phyloP scores from a whole-genome alignment of 1,284 basidiomycete genomes.

The Caloboletus firmus region DNA sequence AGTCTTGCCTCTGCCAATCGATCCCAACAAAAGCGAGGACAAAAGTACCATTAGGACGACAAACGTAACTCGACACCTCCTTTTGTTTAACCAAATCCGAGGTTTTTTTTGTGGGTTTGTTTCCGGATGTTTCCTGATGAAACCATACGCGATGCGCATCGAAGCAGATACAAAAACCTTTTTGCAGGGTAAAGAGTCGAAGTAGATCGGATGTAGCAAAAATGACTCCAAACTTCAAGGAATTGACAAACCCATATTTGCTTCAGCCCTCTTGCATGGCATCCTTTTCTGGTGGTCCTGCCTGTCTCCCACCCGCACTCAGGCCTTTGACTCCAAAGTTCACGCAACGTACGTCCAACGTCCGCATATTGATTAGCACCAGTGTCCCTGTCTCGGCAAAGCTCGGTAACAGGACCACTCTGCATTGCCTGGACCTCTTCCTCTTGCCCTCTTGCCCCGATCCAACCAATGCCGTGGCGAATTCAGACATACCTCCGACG shows the following conservation, averaged over 20 bases:
- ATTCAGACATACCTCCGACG: constrained; percentile 88
- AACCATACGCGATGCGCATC: background rate
- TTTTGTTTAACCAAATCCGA: background rate
- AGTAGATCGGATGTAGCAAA: background rate
- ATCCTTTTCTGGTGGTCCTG: constrained; percentile 2
- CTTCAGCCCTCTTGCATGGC: constrained; percentile 31
- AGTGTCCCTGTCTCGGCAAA: constrained; percentile 73
- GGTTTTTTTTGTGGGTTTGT: background rate
- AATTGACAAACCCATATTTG: background rate
- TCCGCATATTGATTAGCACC: constrained; percentile 56
- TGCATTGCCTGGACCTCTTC: constrained; percentile 48
- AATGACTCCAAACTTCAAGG: background rate
- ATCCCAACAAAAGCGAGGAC: background rate
- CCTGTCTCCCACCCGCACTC: constrained; percentile 17
- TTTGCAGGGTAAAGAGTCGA: background rate
- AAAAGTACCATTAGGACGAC: background rate
- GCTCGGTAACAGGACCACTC: constrained; percentile 82
- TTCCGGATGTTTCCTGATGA: background rate
- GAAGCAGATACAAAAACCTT: background rate
- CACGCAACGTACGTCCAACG: constrained; percentile 47
- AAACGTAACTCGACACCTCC: background rate
- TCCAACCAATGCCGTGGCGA: constrained; percentile 70
- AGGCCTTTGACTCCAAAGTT: constrained; percentile 32
- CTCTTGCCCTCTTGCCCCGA: constrained; percentile 30
- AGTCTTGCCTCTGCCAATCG: background rate